Percentiles rank a stretch among this genome's conserved stretches.
Evolutionary conservation across 768 basidiomycete species (phyloP).

Genomic region (Calvatia gigantea): DNA sequence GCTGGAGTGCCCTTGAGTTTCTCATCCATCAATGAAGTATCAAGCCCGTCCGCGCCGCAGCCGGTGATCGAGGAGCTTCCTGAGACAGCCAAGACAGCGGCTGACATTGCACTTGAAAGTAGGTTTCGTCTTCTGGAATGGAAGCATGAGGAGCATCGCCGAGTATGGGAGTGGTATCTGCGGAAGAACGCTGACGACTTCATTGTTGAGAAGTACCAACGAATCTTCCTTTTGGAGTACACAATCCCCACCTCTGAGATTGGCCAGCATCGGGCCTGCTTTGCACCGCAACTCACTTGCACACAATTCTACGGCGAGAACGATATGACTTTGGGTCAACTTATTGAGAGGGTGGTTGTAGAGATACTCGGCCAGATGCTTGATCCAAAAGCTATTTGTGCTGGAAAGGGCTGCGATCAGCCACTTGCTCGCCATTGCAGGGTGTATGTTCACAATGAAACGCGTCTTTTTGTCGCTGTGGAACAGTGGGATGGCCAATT

Average conservation of each 20-base stretch:
- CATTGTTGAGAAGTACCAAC: constrained; percentile 90
- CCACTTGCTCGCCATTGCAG: constrained; percentile 81
- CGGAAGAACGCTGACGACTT: constrained; percentile 85
- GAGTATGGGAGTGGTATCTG: constrained; percentile 95
- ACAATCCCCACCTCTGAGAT: constrained; percentile 72
- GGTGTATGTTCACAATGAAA: constrained; percentile 89
- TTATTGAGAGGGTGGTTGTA: constrained; percentile 76
- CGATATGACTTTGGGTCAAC: constrained; percentile 90
- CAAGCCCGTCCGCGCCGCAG: neutral
- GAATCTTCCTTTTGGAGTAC: constrained; percentile 77
- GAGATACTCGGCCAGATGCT: constrained; percentile 67
- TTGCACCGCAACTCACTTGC: constrained; percentile 67
- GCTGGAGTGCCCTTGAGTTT: constrained; percentile 17
- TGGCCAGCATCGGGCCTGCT: constrained; percentile 69
- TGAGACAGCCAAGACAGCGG: constrained; percentile 52
- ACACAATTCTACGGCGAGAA: constrained; percentile 92
- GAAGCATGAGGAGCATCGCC: constrained; percentile 82
- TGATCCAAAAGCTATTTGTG: constrained; percentile 75
- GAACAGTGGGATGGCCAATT: constrained; percentile 87
- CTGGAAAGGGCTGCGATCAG: constrained; percentile 81
- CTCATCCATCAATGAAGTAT: neutral
- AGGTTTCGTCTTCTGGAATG: constrained; percentile 65
- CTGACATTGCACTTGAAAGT: constrained; percentile 76
- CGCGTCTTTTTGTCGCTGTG: constrained; percentile 76
- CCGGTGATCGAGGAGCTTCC: constrained; percentile 2